Evolutionary conservation across 2,329 filamentous ascomycete genomes (phyloP), one percentile per base, ranked within the genome.

Genomic region (Thermothelomyces thermophilus): DNA sequence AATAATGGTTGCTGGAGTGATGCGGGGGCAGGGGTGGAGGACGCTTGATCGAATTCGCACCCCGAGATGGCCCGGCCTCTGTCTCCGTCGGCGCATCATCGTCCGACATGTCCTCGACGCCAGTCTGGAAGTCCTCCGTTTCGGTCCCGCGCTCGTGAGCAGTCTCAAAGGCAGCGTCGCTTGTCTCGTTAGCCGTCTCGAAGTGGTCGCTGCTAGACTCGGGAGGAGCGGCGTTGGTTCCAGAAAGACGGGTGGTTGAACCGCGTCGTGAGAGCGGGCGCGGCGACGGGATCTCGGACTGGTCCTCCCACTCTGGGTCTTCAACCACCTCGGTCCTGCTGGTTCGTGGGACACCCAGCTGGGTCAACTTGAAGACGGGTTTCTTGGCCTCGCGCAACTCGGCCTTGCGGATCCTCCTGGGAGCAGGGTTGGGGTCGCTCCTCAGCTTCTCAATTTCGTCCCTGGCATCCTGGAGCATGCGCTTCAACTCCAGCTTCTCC

Each of bases 51-150:
- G 64, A 66, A 31, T 68, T 67, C 34, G 70, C 66, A 22, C 70
- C 72, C 59, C 69, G 71, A 3, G 72, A 69, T 2, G 69, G 73
- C 48, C 74, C 77, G 41, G 49, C 48, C 65, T 96, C 91, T 0
- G 90, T 97, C 69, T 95, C 91, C 1, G 90, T 95, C 41, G 86
- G 73, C 3, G 69, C 75, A 58, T 90, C 86, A 50, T 84, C 88
- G 48, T 84, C 90, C 14, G 77, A 77, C 46, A 82, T 69, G 19
- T 88, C 86, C 60, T 97, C 93, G 14, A 83, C 80, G n/a, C 87
- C 90, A 3, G 91, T 96, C 65, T 95, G 87, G 79, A 97, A 97
- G 56, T 89, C 89, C 59, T 97, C 91, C 10, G 90, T 95, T 69
- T 95, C 90, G 0, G 89, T 95, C 11, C 74, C 79, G 24, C 82